A percentile compares a stretch with the other conserved stretches of the same genome.
These are phyloP conservation scores for Fraxinus sp. DNA, from an alignment of 305 asterid genomes.

Conservation along the genomic window DNA sequence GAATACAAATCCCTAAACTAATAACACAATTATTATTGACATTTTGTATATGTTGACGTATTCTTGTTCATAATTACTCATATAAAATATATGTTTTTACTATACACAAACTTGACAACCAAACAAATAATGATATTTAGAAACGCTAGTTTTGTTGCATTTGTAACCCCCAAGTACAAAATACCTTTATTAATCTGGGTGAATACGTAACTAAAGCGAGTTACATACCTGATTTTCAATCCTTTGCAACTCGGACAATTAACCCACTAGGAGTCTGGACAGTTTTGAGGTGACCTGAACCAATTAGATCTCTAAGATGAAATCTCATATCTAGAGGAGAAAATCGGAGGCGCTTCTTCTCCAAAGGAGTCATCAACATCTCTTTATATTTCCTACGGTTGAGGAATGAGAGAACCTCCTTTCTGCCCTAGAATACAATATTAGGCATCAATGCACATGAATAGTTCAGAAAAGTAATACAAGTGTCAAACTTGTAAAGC, in stretches of 20 bases:
- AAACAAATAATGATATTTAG: background rate
- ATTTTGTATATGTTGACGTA: background rate
- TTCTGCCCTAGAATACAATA: constrained; percentile 60
- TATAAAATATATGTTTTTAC: background rate
- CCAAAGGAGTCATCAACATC: constrained; percentile 77
- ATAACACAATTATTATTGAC: background rate
- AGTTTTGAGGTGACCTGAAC: constrained; percentile 86
- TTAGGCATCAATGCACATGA: background rate
- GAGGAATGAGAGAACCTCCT: constrained; percentile 84
- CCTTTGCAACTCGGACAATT: constrained; percentile 67
- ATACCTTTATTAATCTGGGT: background rate
- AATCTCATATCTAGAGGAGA: constrained; percentile 92
- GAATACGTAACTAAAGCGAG: constrained; percentile 6
- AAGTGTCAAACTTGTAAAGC: background rate
- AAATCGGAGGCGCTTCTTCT: constrained; percentile 67
- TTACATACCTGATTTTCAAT: constrained; percentile 41
- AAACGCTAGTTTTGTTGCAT: background rate
- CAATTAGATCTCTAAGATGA: constrained; percentile 86
- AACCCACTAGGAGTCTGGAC: constrained; percentile 73
- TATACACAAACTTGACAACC: background rate
- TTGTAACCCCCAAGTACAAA: background rate
- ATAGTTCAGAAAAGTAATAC: background rate
- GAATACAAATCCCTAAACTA: background rate
- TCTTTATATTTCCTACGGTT: constrained; percentile 76
- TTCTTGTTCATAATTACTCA: background rate